Conservation (phyloP, 257 asterid species). For the Prunella vulgaris region DNA sequence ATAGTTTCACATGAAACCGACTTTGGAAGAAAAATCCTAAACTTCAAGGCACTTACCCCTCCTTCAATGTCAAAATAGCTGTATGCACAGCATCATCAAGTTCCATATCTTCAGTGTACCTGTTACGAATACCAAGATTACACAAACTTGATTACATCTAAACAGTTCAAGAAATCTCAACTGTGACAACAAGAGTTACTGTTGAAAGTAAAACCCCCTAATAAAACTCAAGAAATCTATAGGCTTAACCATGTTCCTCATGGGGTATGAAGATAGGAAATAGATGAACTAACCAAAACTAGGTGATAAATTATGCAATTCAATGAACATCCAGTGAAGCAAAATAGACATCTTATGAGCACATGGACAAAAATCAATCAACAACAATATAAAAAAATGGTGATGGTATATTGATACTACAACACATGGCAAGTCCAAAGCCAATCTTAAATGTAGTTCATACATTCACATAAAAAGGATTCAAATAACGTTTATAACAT, state of each 20-base stretch:
- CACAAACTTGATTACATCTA: not conserved
- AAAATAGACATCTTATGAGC: not conserved
- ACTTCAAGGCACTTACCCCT: conserved; percentile 62
- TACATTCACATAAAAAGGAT: not conserved
- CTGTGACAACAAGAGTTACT: not conserved
- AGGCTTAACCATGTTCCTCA: not conserved
- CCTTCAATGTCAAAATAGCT: conserved; percentile 94
- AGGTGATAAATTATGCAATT: not conserved
- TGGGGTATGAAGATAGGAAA: not conserved
- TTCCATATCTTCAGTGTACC: conserved; percentile 98
- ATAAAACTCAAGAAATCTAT: not conserved
- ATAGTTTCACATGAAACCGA: not conserved
- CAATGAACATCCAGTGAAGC: not conserved
- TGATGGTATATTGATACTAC: not conserved
- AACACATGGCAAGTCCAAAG: not conserved
- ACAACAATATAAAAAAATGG: not conserved
- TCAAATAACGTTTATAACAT: not conserved
- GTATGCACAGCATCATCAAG: conserved; percentile 99
- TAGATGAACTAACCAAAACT: not conserved
- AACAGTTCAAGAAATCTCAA: not conserved
- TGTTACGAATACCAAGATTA: conserved; percentile 23
- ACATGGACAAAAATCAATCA: not conserved
- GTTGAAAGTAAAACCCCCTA: not conserved
- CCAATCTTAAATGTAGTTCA: not conserved
- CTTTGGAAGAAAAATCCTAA: not conserved